phyloP scores from a whole-genome alignment of 805 yeast genomes.

The Hanseniaspora occidentalis region DNA sequence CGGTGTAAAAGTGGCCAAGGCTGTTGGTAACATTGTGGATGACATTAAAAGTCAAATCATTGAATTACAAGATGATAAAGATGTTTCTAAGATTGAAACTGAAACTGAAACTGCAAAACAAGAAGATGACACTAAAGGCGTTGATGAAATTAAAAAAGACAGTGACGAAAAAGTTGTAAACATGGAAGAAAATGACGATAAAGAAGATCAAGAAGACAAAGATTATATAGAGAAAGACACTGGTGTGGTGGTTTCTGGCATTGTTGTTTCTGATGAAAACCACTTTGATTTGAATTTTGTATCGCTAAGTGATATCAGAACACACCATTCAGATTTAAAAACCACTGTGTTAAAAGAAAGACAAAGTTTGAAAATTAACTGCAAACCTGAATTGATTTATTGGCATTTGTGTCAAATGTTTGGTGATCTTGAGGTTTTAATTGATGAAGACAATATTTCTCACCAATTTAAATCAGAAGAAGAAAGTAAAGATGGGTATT shows the following conservation, averaged over 20 bases:
- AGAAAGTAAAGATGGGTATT: constrained; percentile 16
- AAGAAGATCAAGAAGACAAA: constrained; percentile 29
- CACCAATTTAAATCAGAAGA: constrained; percentile 2
- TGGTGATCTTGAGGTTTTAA: constrained; percentile 59
- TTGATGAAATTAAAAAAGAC: constrained; percentile 2
- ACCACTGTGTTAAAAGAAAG: constrained; percentile 76
- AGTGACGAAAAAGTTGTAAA: constrained; percentile 45
- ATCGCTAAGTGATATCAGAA: constrained; percentile 78
- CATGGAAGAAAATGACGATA: constrained; percentile 57
- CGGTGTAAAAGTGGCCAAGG: constrained; percentile 75
- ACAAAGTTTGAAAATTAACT: constrained; percentile 66
- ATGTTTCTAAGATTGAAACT: too few relatives aligned
- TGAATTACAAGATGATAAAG: constrained; percentile 4
- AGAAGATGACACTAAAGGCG: not conserved
- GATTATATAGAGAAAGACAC: constrained; percentile 26
- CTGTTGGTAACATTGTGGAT: constrained; percentile 46
- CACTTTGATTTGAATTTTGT: constrained; percentile 79
- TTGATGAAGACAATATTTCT: constrained; percentile 36
- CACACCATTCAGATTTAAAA: constrained; percentile 66
- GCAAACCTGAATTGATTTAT: constrained; percentile 64
- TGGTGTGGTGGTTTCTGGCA: constrained; percentile 53
- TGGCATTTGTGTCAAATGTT: constrained; percentile 96
- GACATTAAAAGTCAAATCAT: constrained; percentile 18
- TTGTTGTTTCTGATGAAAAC: constrained; percentile 61
- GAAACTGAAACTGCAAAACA: constrained; percentile 1